Conservation (phyloP, 2,329 filamentous ascomycete genomes). For the Venturia asperata region DNA sequence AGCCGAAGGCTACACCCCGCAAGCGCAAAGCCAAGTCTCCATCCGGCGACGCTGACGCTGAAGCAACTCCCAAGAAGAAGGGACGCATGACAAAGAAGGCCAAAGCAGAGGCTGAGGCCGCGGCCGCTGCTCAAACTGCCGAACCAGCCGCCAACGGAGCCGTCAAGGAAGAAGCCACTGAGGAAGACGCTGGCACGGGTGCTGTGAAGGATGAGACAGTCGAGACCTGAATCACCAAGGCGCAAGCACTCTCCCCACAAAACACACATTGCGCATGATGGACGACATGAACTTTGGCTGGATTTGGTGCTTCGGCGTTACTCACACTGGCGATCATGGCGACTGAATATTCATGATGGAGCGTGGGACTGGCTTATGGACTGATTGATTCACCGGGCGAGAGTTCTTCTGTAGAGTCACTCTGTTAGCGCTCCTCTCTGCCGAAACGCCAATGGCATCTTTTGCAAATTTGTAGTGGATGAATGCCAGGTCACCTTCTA, state of each 20-base stretch:
- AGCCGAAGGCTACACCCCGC: conserved; percentile 6
- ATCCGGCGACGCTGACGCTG: conserved; percentile 1
- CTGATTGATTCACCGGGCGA: neutral
- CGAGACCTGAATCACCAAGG: neutral
- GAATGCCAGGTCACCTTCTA: neutral
- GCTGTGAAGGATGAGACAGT: neutral
- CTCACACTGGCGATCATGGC: neutral
- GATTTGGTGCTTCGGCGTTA: neutral
- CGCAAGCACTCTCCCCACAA: neutral
- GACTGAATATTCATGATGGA: neutral
- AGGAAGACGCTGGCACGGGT: neutral
- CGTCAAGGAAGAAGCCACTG: neutral
- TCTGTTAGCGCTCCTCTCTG: neutral
- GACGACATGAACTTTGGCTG: neutral
- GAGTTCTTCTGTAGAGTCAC: neutral
- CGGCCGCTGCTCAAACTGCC: conserved; percentile 1
- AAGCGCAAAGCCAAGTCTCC: conserved; percentile 13
- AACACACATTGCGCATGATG: neutral
- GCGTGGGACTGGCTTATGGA: neutral
- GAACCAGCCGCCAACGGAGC: neutral
- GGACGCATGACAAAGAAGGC: conserved; percentile 6
- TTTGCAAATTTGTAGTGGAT: neutral
- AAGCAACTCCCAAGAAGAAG: conserved; percentile 15
- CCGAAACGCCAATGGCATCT: neutral
- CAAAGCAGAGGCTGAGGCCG: neutral